phyloP scores from a whole-genome alignment of 2,329 filamentous ascomycete species.

The Colletotrichum salicis region DNA sequence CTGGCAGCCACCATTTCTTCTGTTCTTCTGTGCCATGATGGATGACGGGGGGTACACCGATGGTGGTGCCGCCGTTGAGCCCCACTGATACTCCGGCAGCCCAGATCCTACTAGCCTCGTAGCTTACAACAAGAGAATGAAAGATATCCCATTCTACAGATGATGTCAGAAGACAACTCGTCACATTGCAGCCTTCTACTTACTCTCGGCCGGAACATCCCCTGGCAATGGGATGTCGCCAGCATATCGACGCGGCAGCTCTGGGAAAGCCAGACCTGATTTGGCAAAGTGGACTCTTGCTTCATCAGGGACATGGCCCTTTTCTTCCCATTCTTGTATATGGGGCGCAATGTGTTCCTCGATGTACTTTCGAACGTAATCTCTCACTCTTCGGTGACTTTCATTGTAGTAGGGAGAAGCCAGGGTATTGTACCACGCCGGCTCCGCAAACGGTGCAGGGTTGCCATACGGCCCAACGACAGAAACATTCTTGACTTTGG shows the following conservation, averaged over 20 bases:
- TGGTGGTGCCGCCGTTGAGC: slow-evolving; percentile 67
- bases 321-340: slow-evolving; percentile 72
- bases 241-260: slow-evolving; percentile 48
- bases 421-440: slow-evolving; percentile 42
- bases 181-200: neutral
- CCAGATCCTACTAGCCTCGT: slow-evolving; percentile 65
- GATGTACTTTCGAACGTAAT: slow-evolving; percentile 67
- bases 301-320: slow-evolving; percentile 59
- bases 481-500: neutral
- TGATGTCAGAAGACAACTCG: slow-evolving; percentile 43
- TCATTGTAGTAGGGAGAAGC: slow-evolving; percentile 69
- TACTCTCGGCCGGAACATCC: neutral
- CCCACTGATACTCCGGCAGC: slow-evolving; percentile 65
- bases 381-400: slow-evolving; percentile 66
- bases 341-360: slow-evolving; percentile 67
- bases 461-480: slow-evolving; percentile 9
- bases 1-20: slow-evolving; percentile 68
- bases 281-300: slow-evolving; percentile 50
- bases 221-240: neutral
- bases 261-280: slow-evolving; percentile 50
- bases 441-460: slow-evolving; percentile 36
- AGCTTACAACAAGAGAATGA: slow-evolving; percentile 63
- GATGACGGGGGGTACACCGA: slow-evolving; percentile 72
- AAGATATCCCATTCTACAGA: slow-evolving; percentile 66
- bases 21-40: slow-evolving; percentile 69